Conservation (phyloP, 768 basidiomycete genomes). For the Lentinus brumalis region DNA sequence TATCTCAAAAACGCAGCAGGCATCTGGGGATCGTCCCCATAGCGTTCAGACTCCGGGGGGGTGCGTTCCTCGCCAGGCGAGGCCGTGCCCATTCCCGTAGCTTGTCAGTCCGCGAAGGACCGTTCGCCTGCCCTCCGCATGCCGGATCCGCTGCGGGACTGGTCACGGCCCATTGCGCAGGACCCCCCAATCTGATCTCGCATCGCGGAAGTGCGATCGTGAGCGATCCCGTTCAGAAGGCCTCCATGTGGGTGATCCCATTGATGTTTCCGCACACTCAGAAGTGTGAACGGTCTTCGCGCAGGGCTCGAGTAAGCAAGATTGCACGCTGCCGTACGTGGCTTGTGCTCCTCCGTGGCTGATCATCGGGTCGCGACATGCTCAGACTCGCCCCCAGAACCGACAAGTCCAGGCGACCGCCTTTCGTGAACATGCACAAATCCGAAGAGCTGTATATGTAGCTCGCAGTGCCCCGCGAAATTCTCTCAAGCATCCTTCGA, state of each 20-base stretch:
- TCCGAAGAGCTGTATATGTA: too few relatives aligned
- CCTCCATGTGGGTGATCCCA: background rate
- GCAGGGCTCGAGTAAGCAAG: background rate
- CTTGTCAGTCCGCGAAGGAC: conserved; percentile 6
- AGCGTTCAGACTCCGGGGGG: conserved; percentile 18
- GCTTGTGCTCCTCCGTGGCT: too few relatives aligned
- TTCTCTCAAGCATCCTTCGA: too few relatives aligned
- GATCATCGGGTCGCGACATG: too few relatives aligned
- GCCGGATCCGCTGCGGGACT: background rate
- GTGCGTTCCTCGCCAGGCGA: conserved; percentile 14
- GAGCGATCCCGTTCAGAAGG: background rate
- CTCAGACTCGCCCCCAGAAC: too few relatives aligned
- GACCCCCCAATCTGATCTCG: conserved; percentile 1
- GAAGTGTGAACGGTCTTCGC: background rate
- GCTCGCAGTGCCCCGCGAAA: too few relatives aligned
- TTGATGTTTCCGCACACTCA: background rate
- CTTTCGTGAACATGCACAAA: too few relatives aligned
- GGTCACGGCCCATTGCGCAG: background rate
- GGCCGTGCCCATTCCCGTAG: conserved; percentile 6
- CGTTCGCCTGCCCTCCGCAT: background rate
- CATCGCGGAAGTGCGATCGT: background rate
- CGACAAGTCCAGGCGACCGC: too few relatives aligned
- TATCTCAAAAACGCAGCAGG: background rate
- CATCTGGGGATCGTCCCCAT: conserved; percentile 13
- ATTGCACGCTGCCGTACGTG: too few relatives aligned